Evolutionary conservation across 371 early-diverging fungal genomes (phyloP), one percentile per base, ranked within the genome.

Genomic region (Mortierella sp.): DNA sequence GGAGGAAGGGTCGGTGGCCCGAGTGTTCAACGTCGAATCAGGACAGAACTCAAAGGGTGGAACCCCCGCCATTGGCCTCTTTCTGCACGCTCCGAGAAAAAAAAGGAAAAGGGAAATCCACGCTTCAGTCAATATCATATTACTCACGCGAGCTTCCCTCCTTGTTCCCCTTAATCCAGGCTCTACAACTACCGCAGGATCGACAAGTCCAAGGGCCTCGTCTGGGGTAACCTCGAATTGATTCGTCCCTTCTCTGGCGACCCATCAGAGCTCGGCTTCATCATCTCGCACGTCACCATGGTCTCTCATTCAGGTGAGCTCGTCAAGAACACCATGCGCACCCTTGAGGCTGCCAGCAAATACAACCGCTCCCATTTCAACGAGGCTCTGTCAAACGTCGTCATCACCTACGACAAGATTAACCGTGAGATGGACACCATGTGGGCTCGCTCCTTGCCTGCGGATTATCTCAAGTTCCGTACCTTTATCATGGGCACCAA

Each of bases 401-500:
- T 88, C 44, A 82, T 80, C 7, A 88, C 91, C 2, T 88, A 94
- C 74, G 81, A 82, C 18, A 70, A 70, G 30, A 90, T 95, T 66
- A 96, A 95, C 80, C 75, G 71, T 28, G 88, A 88, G 58, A 90
- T 96, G 93, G 92, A 94, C 51, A 89, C 87, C 60, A 95, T 96
- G 90, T 92, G 95, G 92, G 83, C 84, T 43, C 86, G 88, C 45
- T 87, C 88, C 53, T 67, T 86, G 48, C 89, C 94, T n/a, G 85
- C 81, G 1, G 93, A 92, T 66, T 95, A 96, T 64, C 80, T 87
- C 58, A 89, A 92, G 74, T 96, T 94, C 85, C 86, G 96, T 26
- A 95, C 96, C 0, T 96, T 94, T 77, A 94, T 96, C 74, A 93
- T 93, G 91, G 96, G 96, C 4, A 92, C 91, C 62, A 94, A 93